These are phyloP conservation scores for Alternaria panax DNA, from an alignment of 2,329 filamentous ascomycete species.

Conservation along the genomic window DNA sequence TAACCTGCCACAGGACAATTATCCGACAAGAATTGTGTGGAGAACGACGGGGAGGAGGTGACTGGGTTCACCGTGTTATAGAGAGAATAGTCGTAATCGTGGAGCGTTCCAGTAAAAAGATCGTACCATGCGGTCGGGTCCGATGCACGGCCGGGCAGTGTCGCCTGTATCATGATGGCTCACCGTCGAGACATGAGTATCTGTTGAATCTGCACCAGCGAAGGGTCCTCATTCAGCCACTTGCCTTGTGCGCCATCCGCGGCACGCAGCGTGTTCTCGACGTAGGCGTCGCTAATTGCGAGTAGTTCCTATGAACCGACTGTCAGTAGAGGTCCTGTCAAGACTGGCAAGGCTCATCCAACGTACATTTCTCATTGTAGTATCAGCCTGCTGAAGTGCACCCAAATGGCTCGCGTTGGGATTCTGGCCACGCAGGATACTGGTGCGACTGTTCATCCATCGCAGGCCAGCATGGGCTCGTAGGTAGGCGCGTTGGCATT, in stretches of 20 bases:
- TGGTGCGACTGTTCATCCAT: conserved; percentile 64
- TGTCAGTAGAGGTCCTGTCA: neutral
- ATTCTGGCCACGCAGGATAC: conserved; percentile 60
- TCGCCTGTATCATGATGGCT: neutral
- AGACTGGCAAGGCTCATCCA: conserved; percentile 13
- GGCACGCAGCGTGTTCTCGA: conserved; percentile 62
- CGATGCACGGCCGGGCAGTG: neutral
- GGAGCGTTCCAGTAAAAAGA: neutral
- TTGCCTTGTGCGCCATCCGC: conserved; percentile 65
- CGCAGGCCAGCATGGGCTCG: conserved; percentile 64
- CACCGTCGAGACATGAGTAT: conserved; percentile 43
- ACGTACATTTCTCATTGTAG: conserved; percentile 59
- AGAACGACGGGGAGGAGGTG: neutral
- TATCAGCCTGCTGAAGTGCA: conserved; percentile 59
- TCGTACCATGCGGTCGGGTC: neutral
- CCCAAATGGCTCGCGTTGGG: conserved; percentile 57
- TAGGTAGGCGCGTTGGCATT: conserved; percentile 67
- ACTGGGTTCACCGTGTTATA: neutral
- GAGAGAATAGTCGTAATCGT: neutral
- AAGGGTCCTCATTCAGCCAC: conserved; percentile 68
- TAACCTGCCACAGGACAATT: neutral
- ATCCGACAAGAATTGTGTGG: neutral
- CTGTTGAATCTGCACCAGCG: conserved; percentile 59
- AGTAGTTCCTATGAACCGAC: conserved; percentile 60
- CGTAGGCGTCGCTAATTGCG: conserved; percentile 64